Conservation (phyloP, 257 asterid species). For the Solanum chaucha region DNA sequence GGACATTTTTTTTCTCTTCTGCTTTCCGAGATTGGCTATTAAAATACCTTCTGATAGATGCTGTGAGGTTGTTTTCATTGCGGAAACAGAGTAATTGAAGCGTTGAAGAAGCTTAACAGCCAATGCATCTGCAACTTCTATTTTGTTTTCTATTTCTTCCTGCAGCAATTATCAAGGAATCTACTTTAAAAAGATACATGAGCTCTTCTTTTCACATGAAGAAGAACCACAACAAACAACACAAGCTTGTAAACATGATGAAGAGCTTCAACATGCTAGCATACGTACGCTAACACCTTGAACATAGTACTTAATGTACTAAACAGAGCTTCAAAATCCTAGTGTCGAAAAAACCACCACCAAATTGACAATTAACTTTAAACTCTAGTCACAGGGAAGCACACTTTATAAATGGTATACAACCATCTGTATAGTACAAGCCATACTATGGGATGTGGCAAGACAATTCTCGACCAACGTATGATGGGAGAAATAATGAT, state of each 20-base stretch:
- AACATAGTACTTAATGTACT: background rate
- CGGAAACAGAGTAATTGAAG: slow-evolving; percentile 73
- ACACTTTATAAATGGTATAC: background rate
- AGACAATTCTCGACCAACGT: background rate
- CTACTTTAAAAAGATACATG: background rate
- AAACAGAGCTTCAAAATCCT: background rate
- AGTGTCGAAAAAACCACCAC: background rate
- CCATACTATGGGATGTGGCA: background rate
- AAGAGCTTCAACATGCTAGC: background rate
- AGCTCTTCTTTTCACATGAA: background rate
- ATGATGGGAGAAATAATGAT: background rate
- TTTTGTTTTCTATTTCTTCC: slow-evolving; percentile 87
- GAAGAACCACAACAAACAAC: background rate
- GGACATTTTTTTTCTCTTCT: background rate
- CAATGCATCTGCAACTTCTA: slow-evolving; percentile 93
- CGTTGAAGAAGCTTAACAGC: slow-evolving; percentile 91
- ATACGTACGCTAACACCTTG: background rate
- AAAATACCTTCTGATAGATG: slow-evolving; percentile 79
- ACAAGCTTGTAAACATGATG: slow-evolving; percentile 2
- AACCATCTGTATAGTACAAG: background rate
- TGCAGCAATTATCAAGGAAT: slow-evolving; percentile 20
- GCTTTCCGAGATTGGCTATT: background rate
- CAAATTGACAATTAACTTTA: background rate
- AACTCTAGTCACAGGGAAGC: background rate
- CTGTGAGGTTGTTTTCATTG: slow-evolving; percentile 74